A percentile compares a stretch with the other conserved stretches of the same genome.
Conservation (phyloP, 2,329 filamentous ascomycete species). For the Xylariaceae sp. region DNA sequence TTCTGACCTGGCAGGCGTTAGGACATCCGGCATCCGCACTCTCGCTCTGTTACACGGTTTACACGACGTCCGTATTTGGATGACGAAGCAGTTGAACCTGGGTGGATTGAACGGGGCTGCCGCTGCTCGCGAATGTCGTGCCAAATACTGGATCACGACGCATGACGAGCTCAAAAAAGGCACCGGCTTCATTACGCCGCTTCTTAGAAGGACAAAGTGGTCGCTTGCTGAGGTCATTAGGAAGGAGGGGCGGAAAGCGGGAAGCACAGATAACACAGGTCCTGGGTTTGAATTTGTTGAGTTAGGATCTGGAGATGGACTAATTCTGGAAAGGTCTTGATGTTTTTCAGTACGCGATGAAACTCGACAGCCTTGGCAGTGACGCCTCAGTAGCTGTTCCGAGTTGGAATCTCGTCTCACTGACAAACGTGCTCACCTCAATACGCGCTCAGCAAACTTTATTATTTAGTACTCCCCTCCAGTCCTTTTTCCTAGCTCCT, state of each 20-base stretch:
- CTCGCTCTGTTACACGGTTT: slow-evolving; percentile 62
- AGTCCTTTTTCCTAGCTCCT: too few relatives aligned
- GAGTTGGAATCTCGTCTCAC: too few relatives aligned
- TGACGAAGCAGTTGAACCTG: slow-evolving; percentile 56
- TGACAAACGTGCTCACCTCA: too few relatives aligned
- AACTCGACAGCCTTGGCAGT: too few relatives aligned
- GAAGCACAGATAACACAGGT: slow-evolving; percentile 21
- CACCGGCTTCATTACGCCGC: slow-evolving; percentile 51
- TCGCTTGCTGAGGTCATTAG: slow-evolving; percentile 40
- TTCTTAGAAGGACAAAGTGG: slow-evolving; percentile 44
- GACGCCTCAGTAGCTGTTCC: too few relatives aligned
- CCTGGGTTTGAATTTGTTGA: slow-evolving; percentile 44
- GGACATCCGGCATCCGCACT: slow-evolving; percentile 41
- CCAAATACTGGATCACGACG: slow-evolving; percentile 59
- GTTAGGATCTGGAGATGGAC: slow-evolving; percentile 52
- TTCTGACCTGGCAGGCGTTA: slow-evolving; percentile 41
- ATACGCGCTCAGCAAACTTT: too few relatives aligned
- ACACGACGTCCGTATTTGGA: slow-evolving; percentile 53
- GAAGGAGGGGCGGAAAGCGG: slow-evolving; percentile 29
- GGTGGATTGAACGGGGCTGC: slow-evolving; percentile 52
- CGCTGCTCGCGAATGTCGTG: slow-evolving; percentile 7
- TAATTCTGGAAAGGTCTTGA: slow-evolving; percentile 36
- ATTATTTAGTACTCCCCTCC: too few relatives aligned
- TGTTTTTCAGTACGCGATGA: too few relatives aligned
- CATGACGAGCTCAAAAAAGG: slow-evolving; percentile 63